Evolutionary conservation across 768 basidiomycete genomes (phyloP), one percentile per base, ranked within the genome.

Genomic region (Mycena pura): DNA sequence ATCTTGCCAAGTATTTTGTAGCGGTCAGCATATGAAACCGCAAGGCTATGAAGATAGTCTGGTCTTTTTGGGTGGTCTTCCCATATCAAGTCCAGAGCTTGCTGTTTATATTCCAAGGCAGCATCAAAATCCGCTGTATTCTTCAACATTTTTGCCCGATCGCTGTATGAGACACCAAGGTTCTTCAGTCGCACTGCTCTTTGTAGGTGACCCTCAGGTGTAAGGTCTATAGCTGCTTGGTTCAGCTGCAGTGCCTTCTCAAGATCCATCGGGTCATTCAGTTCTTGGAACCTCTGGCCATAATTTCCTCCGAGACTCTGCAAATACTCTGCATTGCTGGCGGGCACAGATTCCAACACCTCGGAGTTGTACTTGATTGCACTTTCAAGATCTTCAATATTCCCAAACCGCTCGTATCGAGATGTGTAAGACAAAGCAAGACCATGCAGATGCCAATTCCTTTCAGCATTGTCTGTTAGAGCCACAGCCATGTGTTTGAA

Each of bases 371-470:
- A 46, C 45, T 46, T 46, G 27, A 46, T 1, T 46, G 45, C 45
- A 29, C 15, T 6, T 46, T 46, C 45, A 46, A 46, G 45, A 46
- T 46, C 45, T 46, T 46, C 45, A 25, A 46, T 25, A 28, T 17
- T 25, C 17, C 19, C 28, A 46, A 46, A 46, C 28, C 28, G 45
- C 27, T 46, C 45, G 29, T 46, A 46, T 46, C 45, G 45, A 46
- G 45, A 46, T 28, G 45, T 46, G 45, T 46, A 46, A 46, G 45
- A 46, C 45, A 46, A 46, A 46, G 45, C 45, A 46, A 46, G 45
- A 46, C 11, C 29, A 28, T 46, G 25, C 45, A 46, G 45, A 46
- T 29, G 27, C 45, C 45, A 46, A 29, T 46, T 46, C 29, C 5
- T 46, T 46, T 46, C 45, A 28, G 27, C 45, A 46, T 46, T 46